Evolutionary conservation across 371 early-diverging fungal genomes (phyloP).

Genomic region (Parasitella parasitica): DNA sequence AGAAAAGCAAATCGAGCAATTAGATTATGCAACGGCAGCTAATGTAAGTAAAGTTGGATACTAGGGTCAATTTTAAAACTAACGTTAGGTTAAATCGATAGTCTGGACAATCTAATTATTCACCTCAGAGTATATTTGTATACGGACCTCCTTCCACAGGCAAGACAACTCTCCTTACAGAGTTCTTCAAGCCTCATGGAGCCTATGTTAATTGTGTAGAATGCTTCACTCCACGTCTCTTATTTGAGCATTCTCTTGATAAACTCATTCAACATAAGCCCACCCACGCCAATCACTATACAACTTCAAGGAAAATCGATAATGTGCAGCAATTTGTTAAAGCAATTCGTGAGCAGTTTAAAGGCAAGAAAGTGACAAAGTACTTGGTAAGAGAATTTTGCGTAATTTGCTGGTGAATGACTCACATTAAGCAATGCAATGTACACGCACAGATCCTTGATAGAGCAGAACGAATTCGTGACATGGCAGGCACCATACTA

Average conservation of each 20-base stretch:
- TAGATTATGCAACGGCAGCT: conserved; percentile 44
- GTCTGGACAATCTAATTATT: neutral
- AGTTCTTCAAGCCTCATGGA: conserved; percentile 32
- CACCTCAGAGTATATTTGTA: conserved; percentile 51
- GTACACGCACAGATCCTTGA: conserved; percentile 61
- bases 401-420: neutral
- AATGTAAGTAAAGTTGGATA: neutral
- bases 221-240: conserved; percentile 68
- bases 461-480: conserved; percentile 79
- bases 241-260: conserved; percentile 75
- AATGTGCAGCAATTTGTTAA: conserved; percentile 69
- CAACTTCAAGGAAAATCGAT: conserved; percentile 55
- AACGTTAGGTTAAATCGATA: neutral
- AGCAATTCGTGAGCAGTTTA: conserved; percentile 32
- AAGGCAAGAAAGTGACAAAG: conserved; percentile 16
- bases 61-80: neutral
- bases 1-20: conserved; percentile 56
- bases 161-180: conserved; percentile 66
- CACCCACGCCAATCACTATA: conserved; percentile 5
- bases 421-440: too few species aligned
- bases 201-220: conserved; percentile 73
- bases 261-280: conserved; percentile 50
- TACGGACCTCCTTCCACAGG: conserved; percentile 77
- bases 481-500: conserved; percentile 65
- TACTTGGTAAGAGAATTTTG: conserved; percentile 40